Conservation (phyloP, 345 rosid species). For the Crucihimalaya himalaica region DNA sequence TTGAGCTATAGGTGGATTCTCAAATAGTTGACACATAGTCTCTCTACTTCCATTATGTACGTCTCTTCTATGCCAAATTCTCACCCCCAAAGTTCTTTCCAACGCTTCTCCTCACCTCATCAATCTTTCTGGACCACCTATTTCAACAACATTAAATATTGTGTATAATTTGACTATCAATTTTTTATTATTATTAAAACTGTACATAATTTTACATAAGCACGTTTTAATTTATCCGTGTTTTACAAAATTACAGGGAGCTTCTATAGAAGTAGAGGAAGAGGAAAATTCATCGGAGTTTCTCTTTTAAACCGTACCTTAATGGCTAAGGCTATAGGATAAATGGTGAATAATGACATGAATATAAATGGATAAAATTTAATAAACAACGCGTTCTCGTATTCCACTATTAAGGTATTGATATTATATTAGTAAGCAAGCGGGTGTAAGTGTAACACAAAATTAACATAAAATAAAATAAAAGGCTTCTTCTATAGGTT, state of each 20-base stretch:
- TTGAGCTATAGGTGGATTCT: slow-evolving; percentile 16
- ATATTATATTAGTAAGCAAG: slow-evolving; percentile 6
- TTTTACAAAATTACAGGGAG: background rate
- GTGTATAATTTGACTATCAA: background rate
- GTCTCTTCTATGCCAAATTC: slow-evolving; percentile 18
- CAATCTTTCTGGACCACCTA: slow-evolving; percentile 22
- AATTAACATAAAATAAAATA: background rate
- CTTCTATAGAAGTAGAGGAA: background rate
- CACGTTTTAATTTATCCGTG: background rate
- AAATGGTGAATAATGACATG: slow-evolving; percentile 12
- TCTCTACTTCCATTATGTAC: slow-evolving; percentile 11
- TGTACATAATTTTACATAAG: background rate
- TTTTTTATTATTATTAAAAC: background rate
- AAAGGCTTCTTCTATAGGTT: slow-evolving; percentile 39
- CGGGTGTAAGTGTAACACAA: background rate
- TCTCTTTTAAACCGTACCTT: slow-evolving; percentile 14
- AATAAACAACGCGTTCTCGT: slow-evolving; percentile 12
- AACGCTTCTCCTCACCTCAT: slow-evolving; percentile 29
- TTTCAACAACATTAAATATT: slow-evolving; percentile 8
- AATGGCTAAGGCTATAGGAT: background rate
- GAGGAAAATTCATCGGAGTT: background rate
- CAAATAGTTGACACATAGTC: slow-evolving; percentile 22
- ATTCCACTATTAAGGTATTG: slow-evolving; percentile 3
- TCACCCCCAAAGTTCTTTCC: background rate
- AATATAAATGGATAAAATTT: slow-evolving; percentile 1